A percentile compares a stretch with the other conserved stretches of the same genome.
Conservation (phyloP, 129 eudicot species). For the Flaveria ramosissima region DNA sequence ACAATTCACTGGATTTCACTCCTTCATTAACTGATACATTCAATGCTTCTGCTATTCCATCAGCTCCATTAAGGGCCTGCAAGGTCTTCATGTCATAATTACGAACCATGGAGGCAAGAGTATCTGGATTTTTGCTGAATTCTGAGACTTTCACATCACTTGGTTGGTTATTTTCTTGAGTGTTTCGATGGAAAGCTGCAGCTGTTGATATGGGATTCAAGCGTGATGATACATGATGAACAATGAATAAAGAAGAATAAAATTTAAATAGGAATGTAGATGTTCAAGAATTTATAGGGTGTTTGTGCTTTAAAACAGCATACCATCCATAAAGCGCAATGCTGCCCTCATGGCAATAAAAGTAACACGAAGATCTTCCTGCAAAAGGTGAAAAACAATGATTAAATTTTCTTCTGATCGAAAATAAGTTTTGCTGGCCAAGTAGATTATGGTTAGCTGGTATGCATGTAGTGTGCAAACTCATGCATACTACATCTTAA, state of each 20-base stretch:
- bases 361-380: constrained; percentile 65
- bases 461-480: constrained; percentile 8
- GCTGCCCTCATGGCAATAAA: constrained; percentile 64
- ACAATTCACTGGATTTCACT: constrained; percentile 47
- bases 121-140: constrained; percentile 57
- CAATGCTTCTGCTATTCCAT: constrained; percentile 59
- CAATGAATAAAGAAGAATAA: neutral
- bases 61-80: constrained; percentile 46
- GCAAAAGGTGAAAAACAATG: constrained; percentile 26
- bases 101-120: constrained; percentile 68
- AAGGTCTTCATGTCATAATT: constrained; percentile 51
- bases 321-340: constrained; percentile 72
- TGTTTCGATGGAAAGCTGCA: constrained; percentile 27
- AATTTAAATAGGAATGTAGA: neutral
- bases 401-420: neutral
- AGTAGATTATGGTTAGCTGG: neutral
- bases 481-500: constrained; percentile 14
- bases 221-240: neutral
- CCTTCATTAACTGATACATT: constrained; percentile 55
- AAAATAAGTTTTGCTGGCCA: neutral
- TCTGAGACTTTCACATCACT: constrained; percentile 37
- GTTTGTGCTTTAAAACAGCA: constrained; percentile 23
- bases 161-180: constrained; percentile 23
- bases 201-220: constrained; percentile 28
- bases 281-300: neutral